A percentile compares a stretch with the other conserved stretches of the same genome.
phyloP scores from a whole-genome alignment of 2,329 filamentous ascomycete species.

The Colletotrichum caudatum region DNA sequence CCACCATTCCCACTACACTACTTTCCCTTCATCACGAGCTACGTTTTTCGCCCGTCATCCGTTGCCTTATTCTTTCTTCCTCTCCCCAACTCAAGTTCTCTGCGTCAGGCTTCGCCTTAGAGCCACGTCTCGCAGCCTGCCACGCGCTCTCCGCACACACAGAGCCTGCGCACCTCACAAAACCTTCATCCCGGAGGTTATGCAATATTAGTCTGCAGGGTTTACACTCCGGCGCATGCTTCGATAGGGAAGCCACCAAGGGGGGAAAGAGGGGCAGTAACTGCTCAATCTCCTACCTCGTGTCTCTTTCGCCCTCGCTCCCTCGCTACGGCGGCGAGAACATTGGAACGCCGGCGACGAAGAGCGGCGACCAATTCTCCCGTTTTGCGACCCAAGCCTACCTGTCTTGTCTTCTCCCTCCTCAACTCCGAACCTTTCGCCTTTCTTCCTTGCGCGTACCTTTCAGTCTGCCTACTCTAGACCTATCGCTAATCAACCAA shows the following conservation, averaged over 20 bases:
- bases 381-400: slow-evolving; percentile 13
- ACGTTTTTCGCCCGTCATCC: background rate
- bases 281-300: slow-evolving; percentile 1
- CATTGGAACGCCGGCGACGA: slow-evolving; percentile 2
- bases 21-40: slow-evolving; percentile 30
- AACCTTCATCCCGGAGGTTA: background rate
- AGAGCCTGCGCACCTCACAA: background rate
- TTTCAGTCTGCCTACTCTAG: background rate
- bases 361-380: background rate
- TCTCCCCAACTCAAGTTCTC: background rate
- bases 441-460: background rate
- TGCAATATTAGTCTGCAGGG: slow-evolving; percentile 1
- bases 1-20: slow-evolving; percentile 26
- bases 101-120: background rate
- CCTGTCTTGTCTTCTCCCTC: background rate
- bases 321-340: slow-evolving; percentile 6
- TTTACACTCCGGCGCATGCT: slow-evolving; percentile 30
- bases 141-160: background rate
- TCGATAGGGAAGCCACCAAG: slow-evolving; percentile 5
- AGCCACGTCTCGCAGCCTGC: background rate
- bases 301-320: slow-evolving; percentile 11
- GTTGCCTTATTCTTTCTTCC: background rate
- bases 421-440: slow-evolving; percentile 8
- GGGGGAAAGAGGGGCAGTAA: slow-evolving; percentile 32
- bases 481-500: slow-evolving; percentile 10